Percentiles rank a stretch among this genome's conserved stretches.
phyloP scores from a whole-genome alignment of 2,329 filamentous ascomycete species.

The Uncinocarpus reesii region DNA sequence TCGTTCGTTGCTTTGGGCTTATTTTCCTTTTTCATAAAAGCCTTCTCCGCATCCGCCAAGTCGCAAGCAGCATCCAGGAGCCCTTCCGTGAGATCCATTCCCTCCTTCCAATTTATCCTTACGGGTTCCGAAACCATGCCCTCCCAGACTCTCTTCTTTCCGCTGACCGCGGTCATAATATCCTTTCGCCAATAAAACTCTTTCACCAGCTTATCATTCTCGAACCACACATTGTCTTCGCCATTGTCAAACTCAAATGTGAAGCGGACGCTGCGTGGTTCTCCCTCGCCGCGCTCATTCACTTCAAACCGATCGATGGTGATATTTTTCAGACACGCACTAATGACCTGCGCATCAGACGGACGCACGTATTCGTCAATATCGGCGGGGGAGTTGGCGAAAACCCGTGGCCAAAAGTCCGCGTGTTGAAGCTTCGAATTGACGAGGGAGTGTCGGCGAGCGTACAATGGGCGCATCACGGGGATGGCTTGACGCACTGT shows the following conservation, averaged over 20 bases:
- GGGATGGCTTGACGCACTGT: slow-evolving; percentile 63
- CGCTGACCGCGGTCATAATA: slow-evolving; percentile 34
- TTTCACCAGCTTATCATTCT: slow-evolving; percentile 70
- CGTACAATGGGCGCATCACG: slow-evolving; percentile 61
- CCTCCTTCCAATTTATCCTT: slow-evolving; percentile 75
- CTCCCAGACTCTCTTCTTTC: slow-evolving; percentile 50
- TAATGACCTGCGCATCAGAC: slow-evolving; percentile 59
- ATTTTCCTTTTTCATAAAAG: slow-evolving; percentile 31
- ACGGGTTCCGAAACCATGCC: slow-evolving; percentile 84
- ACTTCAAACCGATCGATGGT: slow-evolving; percentile 74
- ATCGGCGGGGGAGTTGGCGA: slow-evolving; percentile 75
- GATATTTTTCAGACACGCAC: slow-evolving; percentile 56
- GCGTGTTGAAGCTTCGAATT: slow-evolving; percentile 51
- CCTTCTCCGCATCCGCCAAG: slow-evolving; percentile 55
- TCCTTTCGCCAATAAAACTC: slow-evolving; percentile 74
- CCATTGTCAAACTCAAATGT: slow-evolving; percentile 58
- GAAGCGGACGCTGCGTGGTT: slow-evolving; percentile 70
- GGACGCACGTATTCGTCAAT: slow-evolving; percentile 83
- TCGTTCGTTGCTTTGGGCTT: slow-evolving; percentile 32
- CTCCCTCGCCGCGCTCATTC: slow-evolving; percentile 48
- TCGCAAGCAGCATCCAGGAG: slow-evolving; percentile 63
- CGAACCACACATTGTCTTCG: slow-evolving; percentile 67
- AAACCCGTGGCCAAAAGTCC: slow-evolving; percentile 89
- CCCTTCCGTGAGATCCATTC: slow-evolving; percentile 72
- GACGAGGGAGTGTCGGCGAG: slow-evolving; percentile 61